Base-by-base conservation (phyloP, 164 flowering plant genomes). In the Euptelea pleiosperma region DNA sequence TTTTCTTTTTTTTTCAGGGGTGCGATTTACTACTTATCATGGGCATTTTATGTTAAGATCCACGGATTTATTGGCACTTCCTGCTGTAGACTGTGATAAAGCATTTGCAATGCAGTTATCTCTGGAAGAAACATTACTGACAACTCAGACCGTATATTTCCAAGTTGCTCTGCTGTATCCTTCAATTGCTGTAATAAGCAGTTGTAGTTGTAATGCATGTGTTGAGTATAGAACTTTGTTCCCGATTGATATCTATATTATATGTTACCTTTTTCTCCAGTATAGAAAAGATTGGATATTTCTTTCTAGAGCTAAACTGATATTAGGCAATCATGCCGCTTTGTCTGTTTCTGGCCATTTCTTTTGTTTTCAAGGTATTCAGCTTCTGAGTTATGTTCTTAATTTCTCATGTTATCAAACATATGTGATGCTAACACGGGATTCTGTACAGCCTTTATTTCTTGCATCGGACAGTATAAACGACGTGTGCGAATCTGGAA, bases 121-220 rank as follows among this genome's bases (percentile, higher is more conserved):
- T 64, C 87, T 88, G 57, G 99, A 94, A 67, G 99, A 94, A 51
- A 82, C 97, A 22, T 70, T 94, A 47, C 59, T 94, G 65, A 86
- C 91, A 14, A 82, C 87, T 31, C 89, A 72, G 69, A 82, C 85
- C 1, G 92, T 94, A 40, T 91, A 83, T 68, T 94, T 94, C 75
- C 99, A 94, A 82, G 93, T 86, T 72, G 97, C 99, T 68, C 66
- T 94, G 62, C 72, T 94, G 99, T 94, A 94, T 94, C 99, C 99
- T 90, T 80, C 16, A 30, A 19, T 18, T 61, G 4, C 30, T 51
- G n/a, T 22, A 39, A 46, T 3, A 15, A 24, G 31, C 21, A 25
- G 12, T 9, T 16, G 8, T 36, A 1, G 39, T 22, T 0, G 29
- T 29, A 24, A 16, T 31, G 16, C 29, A 31, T 44, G 25, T 31